Base-by-base conservation (phyloP, 495 filamentous ascomycete species). In the Halenospora varia region DNA sequence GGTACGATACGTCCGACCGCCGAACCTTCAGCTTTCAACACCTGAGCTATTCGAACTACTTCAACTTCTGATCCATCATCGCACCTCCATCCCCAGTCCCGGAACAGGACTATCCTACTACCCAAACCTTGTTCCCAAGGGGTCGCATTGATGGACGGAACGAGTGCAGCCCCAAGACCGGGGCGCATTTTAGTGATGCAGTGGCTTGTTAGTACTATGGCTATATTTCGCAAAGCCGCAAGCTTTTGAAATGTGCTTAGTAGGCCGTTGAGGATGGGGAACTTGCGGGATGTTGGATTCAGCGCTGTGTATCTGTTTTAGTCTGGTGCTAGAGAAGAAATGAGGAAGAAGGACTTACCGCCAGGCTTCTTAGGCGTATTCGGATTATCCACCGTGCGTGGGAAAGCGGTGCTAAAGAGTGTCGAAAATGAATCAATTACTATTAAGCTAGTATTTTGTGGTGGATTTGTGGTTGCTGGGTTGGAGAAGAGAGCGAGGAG, bases 391-490 rank as follows among this genome's bases (percentile, higher is more conserved):
- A 70, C 64, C 17, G 72, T 68, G 50, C 76, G 75, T 11, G 80
- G 78, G 58, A 87, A 88, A 58, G 85, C 84, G 24, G 75, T 73
- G 48, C 78, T 75, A 59, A 88, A 77, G 3, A 82, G 72, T 11
- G 73, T 77, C 15, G 86, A 85, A 13, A 87, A 65, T 0, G 79
- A 82, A 61, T 88, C 84, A 56, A 89, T 71, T 9, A 88, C 68
- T 8, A 89, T 61, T 0, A 89, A 71, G 25, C 66, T 69, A 1
- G 80, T 82, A 18, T 72, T 71, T 20, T 61, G 50, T 2, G 78
- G 78, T 39, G 82, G 81, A 66, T 86, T 82, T 6, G n/a, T 48
- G 77, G 55, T 53, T 55, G 24, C 73, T 70, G 11, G 71, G 58
- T 54, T 61, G 59, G 49, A 70, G 63, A 52, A 74, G 70, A 60